Conservation (phyloP, 2,329 filamentous ascomycete species). For the Fusarium subglutinans region DNA sequence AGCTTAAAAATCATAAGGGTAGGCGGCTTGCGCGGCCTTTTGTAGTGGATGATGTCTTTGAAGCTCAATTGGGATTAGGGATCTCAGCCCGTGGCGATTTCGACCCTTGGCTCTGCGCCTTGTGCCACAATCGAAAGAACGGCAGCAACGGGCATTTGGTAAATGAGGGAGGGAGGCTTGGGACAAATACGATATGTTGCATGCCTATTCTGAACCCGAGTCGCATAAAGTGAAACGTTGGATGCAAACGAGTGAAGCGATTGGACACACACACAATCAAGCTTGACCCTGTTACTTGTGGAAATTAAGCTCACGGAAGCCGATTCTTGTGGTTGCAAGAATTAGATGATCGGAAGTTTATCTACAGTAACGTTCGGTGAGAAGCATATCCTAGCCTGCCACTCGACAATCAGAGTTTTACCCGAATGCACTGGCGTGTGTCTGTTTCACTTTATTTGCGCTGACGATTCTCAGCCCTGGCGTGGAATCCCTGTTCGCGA, state of each 20-base stretch:
- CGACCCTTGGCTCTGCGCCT: not conserved
- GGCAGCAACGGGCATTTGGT: not conserved
- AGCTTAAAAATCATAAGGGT: not conserved
- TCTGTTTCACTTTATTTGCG: not conserved
- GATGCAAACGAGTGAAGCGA: not conserved
- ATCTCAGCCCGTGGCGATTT: constrained; percentile 1
- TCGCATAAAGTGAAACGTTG: not conserved
- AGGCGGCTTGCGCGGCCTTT: constrained; percentile 21
- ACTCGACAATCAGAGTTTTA: not conserved
- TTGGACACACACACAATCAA: not conserved
- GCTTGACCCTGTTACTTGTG: not conserved
- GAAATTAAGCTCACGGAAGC: not conserved
- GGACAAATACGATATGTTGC: not conserved
- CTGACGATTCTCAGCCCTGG: not conserved
- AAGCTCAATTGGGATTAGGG: constrained; percentile 22
- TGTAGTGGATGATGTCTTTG: constrained; percentile 16
- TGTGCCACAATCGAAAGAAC: not conserved
- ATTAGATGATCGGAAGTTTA: constrained; percentile 1
- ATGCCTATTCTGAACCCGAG: not conserved
- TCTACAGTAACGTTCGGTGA: not conserved
- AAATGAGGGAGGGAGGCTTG: not conserved
- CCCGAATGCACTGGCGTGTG: not conserved
- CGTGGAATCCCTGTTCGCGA: not conserved
- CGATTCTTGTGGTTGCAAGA: not conserved
- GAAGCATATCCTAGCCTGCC: not conserved